Base-by-base conservation (phyloP, 2,329 filamentous ascomycete species). In the Beauveria brongniartii region DNA sequence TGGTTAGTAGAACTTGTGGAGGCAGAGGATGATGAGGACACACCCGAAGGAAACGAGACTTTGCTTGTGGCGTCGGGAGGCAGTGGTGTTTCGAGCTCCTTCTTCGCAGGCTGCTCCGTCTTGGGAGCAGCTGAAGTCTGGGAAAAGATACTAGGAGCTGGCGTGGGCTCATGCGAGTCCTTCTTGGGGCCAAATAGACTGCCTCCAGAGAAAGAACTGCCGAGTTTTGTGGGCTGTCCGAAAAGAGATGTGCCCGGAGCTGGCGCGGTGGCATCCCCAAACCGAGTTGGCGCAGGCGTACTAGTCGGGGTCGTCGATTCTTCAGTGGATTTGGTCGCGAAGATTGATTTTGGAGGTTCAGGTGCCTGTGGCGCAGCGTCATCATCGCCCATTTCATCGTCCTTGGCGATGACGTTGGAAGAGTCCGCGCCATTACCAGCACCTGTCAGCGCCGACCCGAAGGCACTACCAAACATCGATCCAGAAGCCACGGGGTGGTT, bases 401-500 rank as follows among this genome's bases (percentile, higher is more conserved):
- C 82, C 66, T 80, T 81, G 0, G 70, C 65, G 5, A 71, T 65
- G 16, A 73, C 65, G 26, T 70, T 73, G 3, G 72, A 66, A 18
- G 72, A 67, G 24, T 69, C 63, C 37, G 74, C 68, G 62, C 78
- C 71, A 60, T 72, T 77, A 24, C 74, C 67, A 1, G 77, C 67
- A 50, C 82, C 80, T 12, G 75, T 78, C 30, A 91, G 75, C 16
- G 82, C 81, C 61, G 81, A 80, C 7, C 80, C 78, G 70, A 91
- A 89, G 10, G 75, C 80, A 57, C 75, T 77, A n/a, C 83, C 82
- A 68, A 90, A 89, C 65, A 88, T 66, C 2, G 75, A 78, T 14
- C 76, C 76, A n/a, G 66, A 57, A 12, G 67, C 71, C 24, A 72
- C 70, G 18, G 80, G 74, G 63, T 81, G 82, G 9, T 81, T 77